Percentiles rank a stretch among this genome's conserved stretches.
Evolutionary conservation across 2,329 filamentous ascomycete species (phyloP).

Genomic region (Cadophora luteo-olivacea): DNA sequence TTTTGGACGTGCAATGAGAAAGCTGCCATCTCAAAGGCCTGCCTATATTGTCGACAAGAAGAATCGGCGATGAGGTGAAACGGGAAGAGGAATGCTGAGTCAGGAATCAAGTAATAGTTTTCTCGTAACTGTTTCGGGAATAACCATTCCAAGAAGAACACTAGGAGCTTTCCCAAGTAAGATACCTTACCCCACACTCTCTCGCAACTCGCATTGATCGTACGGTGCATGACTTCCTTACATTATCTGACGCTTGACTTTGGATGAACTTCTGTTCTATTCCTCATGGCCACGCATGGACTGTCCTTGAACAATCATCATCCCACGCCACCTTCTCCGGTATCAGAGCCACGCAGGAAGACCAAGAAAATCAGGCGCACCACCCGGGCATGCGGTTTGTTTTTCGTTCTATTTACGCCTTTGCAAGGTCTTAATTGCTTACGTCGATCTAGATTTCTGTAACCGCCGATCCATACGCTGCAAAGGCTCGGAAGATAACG

Average conservation of each 20-base stretch:
- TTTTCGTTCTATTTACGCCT: background rate
- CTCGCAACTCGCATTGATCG: background rate
- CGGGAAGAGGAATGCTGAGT: background rate
- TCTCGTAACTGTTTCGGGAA: background rate
- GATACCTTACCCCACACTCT: background rate
- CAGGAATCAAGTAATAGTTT: background rate
- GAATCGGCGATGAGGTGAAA: background rate
- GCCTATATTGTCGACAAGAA: too few relatives aligned
- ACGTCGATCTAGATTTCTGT: slow-evolving; percentile 51
- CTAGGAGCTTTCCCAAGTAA: background rate
- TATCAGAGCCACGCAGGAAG: background rate
- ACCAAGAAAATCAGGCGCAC: slow-evolving; percentile 1
- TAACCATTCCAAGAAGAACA: background rate
- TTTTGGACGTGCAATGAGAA: background rate
- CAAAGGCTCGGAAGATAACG: slow-evolving; percentile 46
- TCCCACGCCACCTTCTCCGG: background rate
- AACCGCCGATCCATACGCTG: slow-evolving; percentile 56
- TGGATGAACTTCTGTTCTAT: background rate
- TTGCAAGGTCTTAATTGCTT: background rate
- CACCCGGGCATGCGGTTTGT: background rate
- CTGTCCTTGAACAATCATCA: background rate
- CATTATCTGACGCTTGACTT: background rate
- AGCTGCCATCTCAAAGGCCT: too few relatives aligned
- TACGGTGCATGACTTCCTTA: background rate
- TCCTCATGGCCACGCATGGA: background rate